Base-by-base conservation (phyloP, 169 alveolate genomes). In the Cryptosporidium andersoni region DNA sequence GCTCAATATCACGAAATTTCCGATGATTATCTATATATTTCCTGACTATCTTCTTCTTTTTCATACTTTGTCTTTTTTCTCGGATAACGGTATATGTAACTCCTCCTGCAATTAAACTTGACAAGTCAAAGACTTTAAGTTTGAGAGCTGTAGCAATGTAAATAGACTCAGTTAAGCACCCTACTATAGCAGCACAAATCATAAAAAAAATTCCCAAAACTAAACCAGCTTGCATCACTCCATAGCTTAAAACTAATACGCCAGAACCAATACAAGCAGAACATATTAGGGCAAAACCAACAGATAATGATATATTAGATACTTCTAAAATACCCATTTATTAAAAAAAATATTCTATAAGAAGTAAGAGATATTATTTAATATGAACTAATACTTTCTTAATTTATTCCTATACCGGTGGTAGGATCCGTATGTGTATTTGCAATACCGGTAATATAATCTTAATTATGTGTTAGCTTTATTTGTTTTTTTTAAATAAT, bases 171-270 rank as follows among this genome's bases (percentile, higher is more conserved):
- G 85, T 74, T 12, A 74, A 58, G 2, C 62, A 37, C 60, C 85
- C 85, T n/a, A 66, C 55, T 40, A 56, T 47, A 12, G 85, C 43
- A 7, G 85, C 85, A 25, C 55, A 47, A 11, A 74, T 51, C 62
- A 74, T 58, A 60, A 74, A 74, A 0, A 55, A 8, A 45, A 40
- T 74, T 4, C 85, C 85, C 25, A 74, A 40, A 9, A 55, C 62
- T 9, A 74, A 16, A 12, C 85, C 85, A 11, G 85, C 85, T 52
- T 74, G 85, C 85, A 74, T 74, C 2, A 74, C 85, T 42, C 85
- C 85, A 49, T 74, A 74, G 43, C 85, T 74, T 37, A 74, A 63
- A n/a, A 74, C 51, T 12, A 74, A 63, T 36, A 74, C 85, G 16
- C 85, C 85, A 37, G 85, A 45, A 2, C 85, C 85, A 36, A 74